A percentile compares a stretch with the other conserved stretches of the same genome.
Evolutionary conservation across 164 flowering plant species (phyloP).

Genomic region (Vitis labrusca): DNA sequence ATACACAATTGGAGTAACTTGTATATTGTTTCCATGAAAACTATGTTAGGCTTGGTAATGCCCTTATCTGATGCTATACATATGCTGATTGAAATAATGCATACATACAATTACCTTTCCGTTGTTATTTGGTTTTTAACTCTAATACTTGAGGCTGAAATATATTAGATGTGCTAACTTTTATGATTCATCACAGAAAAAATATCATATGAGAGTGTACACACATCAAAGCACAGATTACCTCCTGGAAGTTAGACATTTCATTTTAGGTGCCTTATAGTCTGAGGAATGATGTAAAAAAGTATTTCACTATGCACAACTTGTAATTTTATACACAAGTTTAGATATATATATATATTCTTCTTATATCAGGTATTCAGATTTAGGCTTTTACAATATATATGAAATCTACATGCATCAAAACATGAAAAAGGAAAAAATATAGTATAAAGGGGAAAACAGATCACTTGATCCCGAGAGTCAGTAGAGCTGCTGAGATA

Average conservation of each 20-base stretch:
- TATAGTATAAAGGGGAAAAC: not conserved
- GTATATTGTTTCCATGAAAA: too few relatives aligned
- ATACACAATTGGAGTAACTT: too few relatives aligned
- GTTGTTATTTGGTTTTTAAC: not conserved
- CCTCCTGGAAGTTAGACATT: not conserved
- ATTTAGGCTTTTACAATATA: not conserved
- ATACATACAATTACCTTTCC: not conserved
- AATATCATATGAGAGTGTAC: too few relatives aligned
- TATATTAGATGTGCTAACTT: not conserved
- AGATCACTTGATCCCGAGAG: conserved; percentile 32
- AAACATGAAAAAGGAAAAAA: not conserved
- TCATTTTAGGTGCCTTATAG: not conserved
- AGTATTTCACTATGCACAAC: not conserved
- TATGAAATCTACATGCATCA: not conserved
- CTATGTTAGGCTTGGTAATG: not conserved
- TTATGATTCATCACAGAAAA: not conserved
- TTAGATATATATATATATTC: not conserved
- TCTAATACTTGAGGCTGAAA: not conserved
- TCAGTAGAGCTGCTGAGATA: conserved; percentile 45
- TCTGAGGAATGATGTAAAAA: not conserved
- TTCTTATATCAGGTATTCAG: conserved; percentile 4
- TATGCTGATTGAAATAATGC: not conserved
- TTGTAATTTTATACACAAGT: too few relatives aligned
- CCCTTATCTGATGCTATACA: not conserved
- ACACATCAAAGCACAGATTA: not conserved